A percentile compares a stretch with the other conserved stretches of the same genome.
phyloP scores from a whole-genome alignment of 129 eudicot species.

The Dittrichia graveolens region DNA sequence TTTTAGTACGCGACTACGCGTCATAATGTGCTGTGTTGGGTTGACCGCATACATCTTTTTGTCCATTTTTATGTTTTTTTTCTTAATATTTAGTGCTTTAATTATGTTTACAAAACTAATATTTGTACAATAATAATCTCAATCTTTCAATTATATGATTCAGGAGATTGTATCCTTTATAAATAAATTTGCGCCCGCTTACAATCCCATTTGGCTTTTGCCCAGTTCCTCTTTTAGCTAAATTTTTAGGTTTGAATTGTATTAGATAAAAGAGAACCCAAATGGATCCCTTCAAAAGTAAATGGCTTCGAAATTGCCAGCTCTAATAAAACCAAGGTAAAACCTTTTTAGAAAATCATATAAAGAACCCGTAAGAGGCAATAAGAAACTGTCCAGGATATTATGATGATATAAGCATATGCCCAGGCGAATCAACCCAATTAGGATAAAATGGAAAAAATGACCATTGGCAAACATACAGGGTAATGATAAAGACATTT shows the following conservation, averaged over 20 bases:
- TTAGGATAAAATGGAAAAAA: slow-evolving; percentile 8
- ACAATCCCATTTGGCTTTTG: neutral
- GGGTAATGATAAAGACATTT: slow-evolving; percentile 9
- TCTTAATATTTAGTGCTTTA: neutral
- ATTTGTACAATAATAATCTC: neutral
- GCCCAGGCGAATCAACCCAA: neutral
- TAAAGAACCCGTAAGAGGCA: neutral
- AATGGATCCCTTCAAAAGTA: neutral
- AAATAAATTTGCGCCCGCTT: neutral
- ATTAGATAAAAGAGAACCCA: neutral
- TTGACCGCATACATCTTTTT: neutral
- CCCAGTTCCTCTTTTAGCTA: neutral
- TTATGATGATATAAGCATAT: slow-evolving; percentile 2
- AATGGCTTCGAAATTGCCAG: neutral
- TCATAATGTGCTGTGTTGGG: neutral
- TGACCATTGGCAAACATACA: slow-evolving; percentile 13
- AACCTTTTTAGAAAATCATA: slow-evolving; percentile 1
- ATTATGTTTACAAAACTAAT: neutral
- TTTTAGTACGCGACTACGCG: neutral
- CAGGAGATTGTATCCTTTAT: neutral
- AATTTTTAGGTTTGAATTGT: neutral
- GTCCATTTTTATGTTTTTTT: neutral
- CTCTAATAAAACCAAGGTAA: slow-evolving; percentile 7
- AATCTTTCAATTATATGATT: neutral
- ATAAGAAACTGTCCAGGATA: neutral